Percentiles rank a stretch among this genome's conserved stretches.
phyloP scores from a whole-genome alignment of 441 rosid species.

The Flueggea neowawraea region DNA sequence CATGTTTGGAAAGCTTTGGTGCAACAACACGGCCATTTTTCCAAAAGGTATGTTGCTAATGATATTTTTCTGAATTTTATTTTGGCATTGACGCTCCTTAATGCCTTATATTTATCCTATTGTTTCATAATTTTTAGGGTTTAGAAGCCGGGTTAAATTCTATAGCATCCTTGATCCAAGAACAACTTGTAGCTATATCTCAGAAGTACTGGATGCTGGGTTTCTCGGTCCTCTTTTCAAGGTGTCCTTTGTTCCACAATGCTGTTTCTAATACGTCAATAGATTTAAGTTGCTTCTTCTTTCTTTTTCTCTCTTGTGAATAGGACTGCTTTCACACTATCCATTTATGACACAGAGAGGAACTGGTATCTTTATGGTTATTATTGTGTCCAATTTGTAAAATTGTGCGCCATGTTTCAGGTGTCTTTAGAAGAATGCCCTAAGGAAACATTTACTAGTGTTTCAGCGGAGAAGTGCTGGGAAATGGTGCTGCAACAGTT shows the following conservation, averaged over 20 bases:
- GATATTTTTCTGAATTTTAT: slow-evolving; percentile 2
- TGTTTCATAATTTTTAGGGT: slow-evolving; percentile 52
- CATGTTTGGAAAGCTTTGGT: slow-evolving; percentile 65
- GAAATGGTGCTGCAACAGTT: slow-evolving; percentile 62
- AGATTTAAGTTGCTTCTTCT: too few species aligned
- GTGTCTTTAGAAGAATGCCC: slow-evolving; percentile 76
- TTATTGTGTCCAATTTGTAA: neutral
- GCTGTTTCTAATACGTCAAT: neutral
- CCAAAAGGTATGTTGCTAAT: slow-evolving; percentile 61
- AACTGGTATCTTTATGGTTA: too few species aligned
- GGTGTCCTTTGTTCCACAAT: slow-evolving; percentile 34
- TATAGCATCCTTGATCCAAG: slow-evolving; percentile 68
- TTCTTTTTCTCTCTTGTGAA: too few species aligned
- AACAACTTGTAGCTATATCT: slow-evolving; percentile 56
- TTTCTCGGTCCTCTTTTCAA: slow-evolving; percentile 85
- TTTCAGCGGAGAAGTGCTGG: slow-evolving; percentile 89
- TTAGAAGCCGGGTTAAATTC: slow-evolving; percentile 72
- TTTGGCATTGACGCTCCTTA: neutral
- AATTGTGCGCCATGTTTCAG: slow-evolving; percentile 32
- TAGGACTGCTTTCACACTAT: too few species aligned
- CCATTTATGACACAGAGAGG: neutral
- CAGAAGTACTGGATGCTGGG: slow-evolving; percentile 88
- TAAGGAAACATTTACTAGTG: slow-evolving; percentile 41
- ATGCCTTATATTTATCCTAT: neutral
- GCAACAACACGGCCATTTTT: slow-evolving; percentile 67